Evolutionary conservation across 192 early-diverging fungal species (phyloP).

Genomic region (Polychytrium aggregatum): DNA sequence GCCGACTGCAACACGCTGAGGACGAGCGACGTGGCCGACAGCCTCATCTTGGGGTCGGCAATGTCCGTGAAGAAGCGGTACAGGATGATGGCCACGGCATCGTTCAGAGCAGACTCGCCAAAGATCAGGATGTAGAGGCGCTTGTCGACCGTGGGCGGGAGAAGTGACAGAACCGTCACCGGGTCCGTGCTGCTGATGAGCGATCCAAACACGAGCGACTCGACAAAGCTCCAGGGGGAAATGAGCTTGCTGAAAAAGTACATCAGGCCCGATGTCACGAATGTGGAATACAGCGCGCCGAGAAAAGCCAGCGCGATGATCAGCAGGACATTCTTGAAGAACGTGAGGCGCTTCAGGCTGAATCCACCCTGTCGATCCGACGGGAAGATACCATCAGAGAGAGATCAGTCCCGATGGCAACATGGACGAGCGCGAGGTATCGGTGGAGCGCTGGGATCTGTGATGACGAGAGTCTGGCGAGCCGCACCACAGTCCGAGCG

Average conservation of each 20-base stretch:
- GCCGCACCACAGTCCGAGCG: too few species aligned
- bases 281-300: slow-evolving; percentile 46
- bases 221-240: slow-evolving; percentile 37
- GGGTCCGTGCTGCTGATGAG: slow-evolving; percentile 52
- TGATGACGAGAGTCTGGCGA: too few species aligned
- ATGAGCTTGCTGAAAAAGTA: slow-evolving; percentile 39
- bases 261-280: slow-evolving; percentile 42
- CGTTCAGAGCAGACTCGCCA: slow-evolving; percentile 52
- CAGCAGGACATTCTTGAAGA: slow-evolving; percentile 40
- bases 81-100: slow-evolving; percentile 51
- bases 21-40: slow-evolving; percentile 33
- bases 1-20: slow-evolving; percentile 27
- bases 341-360: slow-evolving; percentile 33
- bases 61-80: slow-evolving; percentile 45
- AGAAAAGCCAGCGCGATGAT: slow-evolving; percentile 42
- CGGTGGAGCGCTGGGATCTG: too few species aligned
- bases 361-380: slow-evolving; percentile 48
- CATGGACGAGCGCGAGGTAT: too few species aligned
- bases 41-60: slow-evolving; percentile 34
- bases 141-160: slow-evolving; percentile 38
- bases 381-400: too few species aligned
- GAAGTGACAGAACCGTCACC: slow-evolving; percentile 46
- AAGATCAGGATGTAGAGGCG: slow-evolving; percentile 52
- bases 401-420: too few species aligned
- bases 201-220: slow-evolving; percentile 46